Conservation (phyloP, 352 stramenopile species). For the Phytophthora parvispora region DNA sequence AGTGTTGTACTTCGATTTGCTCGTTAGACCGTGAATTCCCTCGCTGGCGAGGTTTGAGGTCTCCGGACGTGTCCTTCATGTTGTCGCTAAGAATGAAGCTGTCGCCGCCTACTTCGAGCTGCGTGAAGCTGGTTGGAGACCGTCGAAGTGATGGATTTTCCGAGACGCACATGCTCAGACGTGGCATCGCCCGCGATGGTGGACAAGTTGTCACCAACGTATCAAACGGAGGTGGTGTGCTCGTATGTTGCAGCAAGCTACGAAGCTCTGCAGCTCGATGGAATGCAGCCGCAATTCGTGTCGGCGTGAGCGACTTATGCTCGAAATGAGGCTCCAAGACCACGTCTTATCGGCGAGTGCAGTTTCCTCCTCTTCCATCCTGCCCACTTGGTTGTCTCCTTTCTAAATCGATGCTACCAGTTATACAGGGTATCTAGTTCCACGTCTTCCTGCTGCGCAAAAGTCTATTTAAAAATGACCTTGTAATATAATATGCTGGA, state of each 20-base stretch:
- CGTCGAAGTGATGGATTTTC: conserved; percentile 3
- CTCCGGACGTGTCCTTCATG: conserved; percentile 3
- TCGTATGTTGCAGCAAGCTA: neutral
- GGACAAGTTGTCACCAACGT: neutral
- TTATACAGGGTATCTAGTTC: neutral
- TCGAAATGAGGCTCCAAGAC: conserved; percentile 4
- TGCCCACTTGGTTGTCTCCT: conserved; percentile 3
- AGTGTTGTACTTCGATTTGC: neutral
- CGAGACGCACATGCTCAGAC: neutral
- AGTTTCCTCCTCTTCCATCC: conserved; percentile 13
- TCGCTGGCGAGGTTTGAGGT: conserved; percentile 10
- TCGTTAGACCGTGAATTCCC: neutral
- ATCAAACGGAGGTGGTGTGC: neutral
- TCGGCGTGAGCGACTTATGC: neutral
- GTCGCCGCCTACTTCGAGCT: conserved; percentile 11
- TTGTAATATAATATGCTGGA: conserved; percentile 6
- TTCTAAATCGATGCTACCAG: too few species aligned
- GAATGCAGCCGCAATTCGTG: neutral
- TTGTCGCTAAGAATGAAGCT: neutral
- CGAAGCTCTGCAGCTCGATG: neutral
- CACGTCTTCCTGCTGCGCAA: neutral
- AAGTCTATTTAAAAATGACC: neutral
- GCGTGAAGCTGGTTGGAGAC: neutral
- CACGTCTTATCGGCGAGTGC: conserved; percentile 20
- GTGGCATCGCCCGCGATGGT: neutral